A percentile compares a stretch with the other conserved stretches of the same genome.
Conservation (phyloP, 805 yeast species). For the Monosporozyma aerobia region DNA sequence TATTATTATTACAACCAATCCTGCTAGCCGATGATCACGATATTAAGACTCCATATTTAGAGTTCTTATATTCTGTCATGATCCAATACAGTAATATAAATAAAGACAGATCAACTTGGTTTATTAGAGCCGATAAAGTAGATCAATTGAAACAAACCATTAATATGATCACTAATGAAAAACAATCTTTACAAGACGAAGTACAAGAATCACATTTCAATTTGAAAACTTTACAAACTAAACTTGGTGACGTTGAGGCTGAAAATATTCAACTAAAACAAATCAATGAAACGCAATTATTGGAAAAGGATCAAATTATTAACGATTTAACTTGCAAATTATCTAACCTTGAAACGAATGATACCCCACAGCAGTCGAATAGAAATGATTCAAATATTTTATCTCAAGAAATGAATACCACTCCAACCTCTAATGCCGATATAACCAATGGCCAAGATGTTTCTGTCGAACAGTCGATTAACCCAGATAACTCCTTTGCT, state of each 20-base stretch:
- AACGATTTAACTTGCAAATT: background rate
- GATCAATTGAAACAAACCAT: background rate
- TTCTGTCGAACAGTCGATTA: background rate
- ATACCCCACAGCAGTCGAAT: background rate
- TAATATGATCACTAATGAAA: background rate
- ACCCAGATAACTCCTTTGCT: constrained; percentile 8
- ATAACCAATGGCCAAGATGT: background rate
- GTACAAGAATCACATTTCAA: background rate
- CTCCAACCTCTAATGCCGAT: background rate
- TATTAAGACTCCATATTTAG: constrained; percentile 81
- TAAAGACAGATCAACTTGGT: constrained; percentile 28
- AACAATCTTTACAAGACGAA: background rate
- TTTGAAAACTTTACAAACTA: background rate
- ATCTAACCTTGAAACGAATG: background rate
- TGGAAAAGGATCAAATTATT: background rate
- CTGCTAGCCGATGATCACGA: constrained; percentile 77
- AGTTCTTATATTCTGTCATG: constrained; percentile 69
- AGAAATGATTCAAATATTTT: background rate
- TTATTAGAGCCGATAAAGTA: constrained; percentile 12
- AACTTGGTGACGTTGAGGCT: background rate
- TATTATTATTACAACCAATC: constrained; percentile 74
- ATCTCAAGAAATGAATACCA: background rate
- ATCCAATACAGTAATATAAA: constrained; percentile 50
- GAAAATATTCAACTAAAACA: background rate
- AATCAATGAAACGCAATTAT: background rate